These are phyloP conservation scores for Chlamydomonas sphaeroides DNA, from an alignment of 139 green algal genomes.

Conservation along the genomic window DNA sequence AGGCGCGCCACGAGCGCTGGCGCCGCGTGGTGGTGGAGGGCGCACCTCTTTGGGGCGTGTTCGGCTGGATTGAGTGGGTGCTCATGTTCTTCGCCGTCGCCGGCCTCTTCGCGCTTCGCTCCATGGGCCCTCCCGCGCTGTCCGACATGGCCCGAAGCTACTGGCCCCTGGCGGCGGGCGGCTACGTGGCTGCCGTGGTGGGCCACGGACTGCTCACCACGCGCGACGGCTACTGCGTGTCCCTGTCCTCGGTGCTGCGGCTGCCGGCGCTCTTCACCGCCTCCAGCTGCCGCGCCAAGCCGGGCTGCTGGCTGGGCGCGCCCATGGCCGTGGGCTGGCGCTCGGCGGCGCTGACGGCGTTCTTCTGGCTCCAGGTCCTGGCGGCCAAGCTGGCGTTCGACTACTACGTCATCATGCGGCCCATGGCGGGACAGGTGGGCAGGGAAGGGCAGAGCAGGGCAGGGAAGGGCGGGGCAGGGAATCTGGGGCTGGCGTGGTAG, in stretches of 20 bases:
- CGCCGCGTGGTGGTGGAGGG: conserved; percentile 9
- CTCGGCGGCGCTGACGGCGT: conserved; percentile 22
- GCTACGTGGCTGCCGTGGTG: conserved; percentile 38
- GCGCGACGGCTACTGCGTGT: conserved; percentile 36
- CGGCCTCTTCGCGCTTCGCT: conserved; percentile 41
- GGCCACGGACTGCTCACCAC: conserved; percentile 33
- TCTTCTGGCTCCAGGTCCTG: conserved; percentile 56
- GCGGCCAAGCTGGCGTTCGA: conserved; percentile 61
- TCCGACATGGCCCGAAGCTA: conserved; percentile 27
- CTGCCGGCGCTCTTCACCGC: conserved; percentile 41
- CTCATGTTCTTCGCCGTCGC: conserved; percentile 14
- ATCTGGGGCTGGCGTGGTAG: background rate
- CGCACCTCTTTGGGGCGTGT: conserved; percentile 22
- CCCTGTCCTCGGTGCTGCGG: conserved; percentile 37
- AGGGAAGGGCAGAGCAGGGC: too few species aligned
- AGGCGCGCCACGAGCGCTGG: conserved; percentile 4
- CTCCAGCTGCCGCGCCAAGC: background rate
- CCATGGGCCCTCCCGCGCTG: conserved; percentile 22
- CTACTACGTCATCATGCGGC: conserved; percentile 60
- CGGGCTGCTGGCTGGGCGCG: conserved; percentile 42
- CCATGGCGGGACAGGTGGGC: conserved; percentile 37
- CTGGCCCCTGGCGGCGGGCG: conserved; percentile 43
- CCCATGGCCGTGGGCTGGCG: conserved; percentile 50
- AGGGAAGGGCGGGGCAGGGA: background rate
- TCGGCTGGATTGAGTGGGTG: conserved; percentile 47